Conservation (phyloP, 345 rosid species). For the Lumnitzera littorea region DNA sequence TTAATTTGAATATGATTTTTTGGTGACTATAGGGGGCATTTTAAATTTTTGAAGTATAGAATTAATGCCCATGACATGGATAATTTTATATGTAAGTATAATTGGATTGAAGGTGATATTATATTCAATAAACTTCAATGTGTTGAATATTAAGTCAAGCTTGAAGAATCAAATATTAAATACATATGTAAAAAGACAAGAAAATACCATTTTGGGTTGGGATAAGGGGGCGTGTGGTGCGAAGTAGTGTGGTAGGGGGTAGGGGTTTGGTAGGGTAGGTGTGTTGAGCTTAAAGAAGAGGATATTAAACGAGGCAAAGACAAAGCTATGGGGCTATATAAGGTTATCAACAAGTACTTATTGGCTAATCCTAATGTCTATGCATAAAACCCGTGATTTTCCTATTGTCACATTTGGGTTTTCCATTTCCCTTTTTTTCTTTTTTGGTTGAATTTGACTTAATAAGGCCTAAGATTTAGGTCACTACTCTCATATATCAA, state of each 20-base stretch:
- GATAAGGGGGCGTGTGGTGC: too few species aligned
- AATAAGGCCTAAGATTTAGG: too few species aligned
- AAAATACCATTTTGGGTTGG: background rate
- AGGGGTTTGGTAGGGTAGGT: too few species aligned
- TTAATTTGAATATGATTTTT: too few species aligned
- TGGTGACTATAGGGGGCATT: too few species aligned
- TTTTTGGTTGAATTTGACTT: too few species aligned
- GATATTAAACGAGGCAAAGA: background rate
- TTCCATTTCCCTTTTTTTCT: too few species aligned
- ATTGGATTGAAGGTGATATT: background rate
- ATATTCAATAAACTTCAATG: background rate
- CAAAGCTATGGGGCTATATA: conserved; percentile 5
- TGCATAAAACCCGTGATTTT: background rate
- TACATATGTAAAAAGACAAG: background rate
- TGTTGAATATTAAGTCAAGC: background rate
- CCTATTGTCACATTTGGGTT: too few species aligned
- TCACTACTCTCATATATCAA: too few species aligned
- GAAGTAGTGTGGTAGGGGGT: too few species aligned
- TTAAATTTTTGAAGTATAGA: background rate
- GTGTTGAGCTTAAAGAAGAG: background rate
- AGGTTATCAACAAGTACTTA: conserved; percentile 13
- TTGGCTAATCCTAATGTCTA: conserved; percentile 14
- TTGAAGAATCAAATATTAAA: background rate
- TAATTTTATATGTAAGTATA: background rate
- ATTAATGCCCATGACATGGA: background rate